These are phyloP conservation scores for Metroxylon sagu DNA, from an alignment of 176 grass and related monocot genomes.

Conservation along the genomic window DNA sequence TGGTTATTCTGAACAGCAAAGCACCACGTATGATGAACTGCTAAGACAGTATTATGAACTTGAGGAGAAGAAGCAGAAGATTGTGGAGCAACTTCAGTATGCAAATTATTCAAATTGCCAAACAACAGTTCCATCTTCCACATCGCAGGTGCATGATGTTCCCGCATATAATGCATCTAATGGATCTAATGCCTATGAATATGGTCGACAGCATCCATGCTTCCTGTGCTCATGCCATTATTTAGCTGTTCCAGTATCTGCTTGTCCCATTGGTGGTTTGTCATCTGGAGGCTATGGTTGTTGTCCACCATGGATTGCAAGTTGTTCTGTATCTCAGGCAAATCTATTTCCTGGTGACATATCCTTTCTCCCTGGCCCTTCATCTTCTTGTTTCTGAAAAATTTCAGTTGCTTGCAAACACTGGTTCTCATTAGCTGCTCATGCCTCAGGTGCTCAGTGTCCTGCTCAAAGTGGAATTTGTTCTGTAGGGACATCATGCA, in stretches of 20 bases:
- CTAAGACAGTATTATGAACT: constrained; percentile 71
- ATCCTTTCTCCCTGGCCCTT: too few relatives aligned
- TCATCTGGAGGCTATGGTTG: constrained; percentile 26
- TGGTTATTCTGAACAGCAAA: constrained; percentile 27
- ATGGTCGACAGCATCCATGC: constrained; percentile 27
- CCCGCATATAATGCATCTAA: constrained; percentile 26
- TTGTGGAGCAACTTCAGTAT: constrained; percentile 73
- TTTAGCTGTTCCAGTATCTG: constrained; percentile 45
- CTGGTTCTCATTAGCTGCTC: background rate
- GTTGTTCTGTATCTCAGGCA: constrained; percentile 38
- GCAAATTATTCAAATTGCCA: constrained; percentile 55
- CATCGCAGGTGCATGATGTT: constrained; percentile 25
- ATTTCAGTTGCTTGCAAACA: too few relatives aligned
- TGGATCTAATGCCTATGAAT: constrained; percentile 29
- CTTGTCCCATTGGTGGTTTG: constrained; percentile 23
- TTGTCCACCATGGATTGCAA: constrained; percentile 14
- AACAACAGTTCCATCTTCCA: constrained; percentile 30
- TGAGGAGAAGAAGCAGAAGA: constrained; percentile 55
- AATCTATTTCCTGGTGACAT: constrained; percentile 28
- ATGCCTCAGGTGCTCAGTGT: constrained; percentile 20
- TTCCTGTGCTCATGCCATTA: constrained; percentile 34
- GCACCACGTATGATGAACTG: constrained; percentile 41
- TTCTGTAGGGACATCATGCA: constrained; percentile 26
- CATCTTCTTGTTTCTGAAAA: too few relatives aligned
- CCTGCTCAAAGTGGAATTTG: constrained; percentile 30